Conservation (phyloP, 768 basidiomycete genomes). For the Calocybe gangraenosa region DNA sequence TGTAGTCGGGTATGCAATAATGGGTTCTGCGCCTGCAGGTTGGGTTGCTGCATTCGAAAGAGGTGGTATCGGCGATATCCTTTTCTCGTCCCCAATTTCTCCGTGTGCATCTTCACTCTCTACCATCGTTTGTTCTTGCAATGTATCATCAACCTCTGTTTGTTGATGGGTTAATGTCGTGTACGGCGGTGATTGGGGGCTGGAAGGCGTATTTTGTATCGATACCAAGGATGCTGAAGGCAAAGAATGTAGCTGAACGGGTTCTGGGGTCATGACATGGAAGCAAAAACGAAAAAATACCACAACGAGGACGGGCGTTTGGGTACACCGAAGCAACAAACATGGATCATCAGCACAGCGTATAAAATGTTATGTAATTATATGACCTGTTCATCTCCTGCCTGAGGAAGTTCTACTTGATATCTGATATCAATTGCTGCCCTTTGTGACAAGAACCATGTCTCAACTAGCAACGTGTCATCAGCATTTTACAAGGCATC, state of each 20-base stretch:
- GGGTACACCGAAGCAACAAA: too few species aligned
- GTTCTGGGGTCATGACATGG: slow-evolving; percentile 23
- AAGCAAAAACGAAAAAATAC: slow-evolving; percentile 9
- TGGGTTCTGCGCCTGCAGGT: neutral
- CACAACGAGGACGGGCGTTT: too few species aligned
- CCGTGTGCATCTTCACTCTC: slow-evolving; percentile 14
- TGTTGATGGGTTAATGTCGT: neutral
- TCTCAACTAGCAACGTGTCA: too few species aligned
- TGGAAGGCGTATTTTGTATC: neutral
- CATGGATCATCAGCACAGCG: too few species aligned
- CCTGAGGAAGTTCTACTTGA: too few species aligned
- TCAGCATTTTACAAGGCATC: too few species aligned
- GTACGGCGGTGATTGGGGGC: neutral
- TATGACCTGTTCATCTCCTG: too few species aligned
- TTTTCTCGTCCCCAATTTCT: slow-evolving; percentile 1
- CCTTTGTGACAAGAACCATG: too few species aligned
- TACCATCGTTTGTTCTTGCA: slow-evolving; percentile 23
- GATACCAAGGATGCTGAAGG: neutral
- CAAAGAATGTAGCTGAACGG: neutral
- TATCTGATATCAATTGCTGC: too few species aligned
- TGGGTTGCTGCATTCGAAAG: neutral
- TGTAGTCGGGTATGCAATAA: slow-evolving; percentile 1
- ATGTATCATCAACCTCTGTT: slow-evolving; percentile 6
- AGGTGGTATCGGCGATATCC: neutral
- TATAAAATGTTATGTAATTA: neutral